Evolutionary conservation across 2,329 filamentous ascomycete genomes (phyloP).

Genomic region (Aureobasidium lini): DNA sequence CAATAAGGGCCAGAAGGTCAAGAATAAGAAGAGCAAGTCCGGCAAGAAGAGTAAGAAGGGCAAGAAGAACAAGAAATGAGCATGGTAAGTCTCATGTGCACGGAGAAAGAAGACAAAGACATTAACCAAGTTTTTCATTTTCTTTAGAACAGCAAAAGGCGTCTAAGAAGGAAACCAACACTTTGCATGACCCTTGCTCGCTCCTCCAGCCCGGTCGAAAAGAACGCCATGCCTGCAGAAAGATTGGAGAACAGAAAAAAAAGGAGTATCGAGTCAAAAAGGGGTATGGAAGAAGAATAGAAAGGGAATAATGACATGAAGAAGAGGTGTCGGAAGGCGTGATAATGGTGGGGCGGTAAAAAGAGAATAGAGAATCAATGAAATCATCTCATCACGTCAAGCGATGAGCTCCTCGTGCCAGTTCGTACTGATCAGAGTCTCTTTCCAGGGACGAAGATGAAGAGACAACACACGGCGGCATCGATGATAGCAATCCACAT

Average conservation of each 20-base stretch:
- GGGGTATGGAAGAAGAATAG: background rate
- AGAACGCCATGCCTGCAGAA: background rate
- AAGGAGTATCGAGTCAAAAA: background rate
- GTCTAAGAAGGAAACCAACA: background rate
- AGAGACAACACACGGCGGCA: constrained; percentile 76
- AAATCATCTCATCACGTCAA: background rate
- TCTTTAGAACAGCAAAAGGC: background rate
- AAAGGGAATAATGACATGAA: background rate
- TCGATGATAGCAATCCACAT: constrained; percentile 68
- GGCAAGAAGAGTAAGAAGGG: no score
- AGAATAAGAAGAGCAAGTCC: no score
- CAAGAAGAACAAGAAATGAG: no score
- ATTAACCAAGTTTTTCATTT: background rate
- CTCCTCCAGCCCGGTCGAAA: background rate
- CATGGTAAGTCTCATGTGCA: no score
- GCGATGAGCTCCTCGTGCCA: background rate
- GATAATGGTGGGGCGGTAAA: background rate
- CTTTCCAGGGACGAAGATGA: constrained; percentile 91
- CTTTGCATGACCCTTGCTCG: background rate
- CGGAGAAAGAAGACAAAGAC: background rate
- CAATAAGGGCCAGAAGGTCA: no score
- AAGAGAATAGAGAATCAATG: background rate
- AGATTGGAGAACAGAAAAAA: background rate
- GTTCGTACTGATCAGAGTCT: constrained; percentile 46
- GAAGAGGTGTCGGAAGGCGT: background rate